Conservation (phyloP, 2,329 filamentous ascomycete species). For the Phialophora verrucosa region DNA sequence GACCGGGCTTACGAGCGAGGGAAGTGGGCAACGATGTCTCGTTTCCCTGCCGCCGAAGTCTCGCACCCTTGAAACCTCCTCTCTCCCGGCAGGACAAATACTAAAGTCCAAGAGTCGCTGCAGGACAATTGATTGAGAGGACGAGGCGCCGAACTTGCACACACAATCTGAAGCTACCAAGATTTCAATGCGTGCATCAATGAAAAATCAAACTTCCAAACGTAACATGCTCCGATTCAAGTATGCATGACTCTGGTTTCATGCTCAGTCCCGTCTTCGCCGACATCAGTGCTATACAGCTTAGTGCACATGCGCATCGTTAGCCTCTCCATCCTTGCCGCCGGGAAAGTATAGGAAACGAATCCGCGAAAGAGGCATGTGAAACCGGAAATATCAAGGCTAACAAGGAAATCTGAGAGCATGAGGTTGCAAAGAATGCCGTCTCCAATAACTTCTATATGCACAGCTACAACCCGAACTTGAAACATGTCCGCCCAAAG, state of each 20-base stretch:
- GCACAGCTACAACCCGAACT: neutral
- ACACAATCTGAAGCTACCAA: neutral
- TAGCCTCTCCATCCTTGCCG: neutral
- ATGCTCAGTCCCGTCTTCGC: neutral
- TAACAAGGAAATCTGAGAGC: neutral
- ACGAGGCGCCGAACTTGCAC: neutral
- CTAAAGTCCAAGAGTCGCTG: neutral
- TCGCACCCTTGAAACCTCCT: neutral
- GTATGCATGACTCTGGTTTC: neutral
- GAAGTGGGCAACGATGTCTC: neutral
- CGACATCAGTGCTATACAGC: neutral
- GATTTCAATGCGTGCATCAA: conserved; percentile 4
- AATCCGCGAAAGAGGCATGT: neutral
- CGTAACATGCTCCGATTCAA: neutral
- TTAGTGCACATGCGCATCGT: neutral
- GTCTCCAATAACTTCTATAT: neutral
- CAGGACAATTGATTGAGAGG: neutral
- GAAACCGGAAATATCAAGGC: neutral
- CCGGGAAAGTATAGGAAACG: neutral
- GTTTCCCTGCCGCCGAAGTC: neutral
- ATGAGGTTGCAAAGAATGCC: neutral
- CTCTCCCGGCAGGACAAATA: neutral
- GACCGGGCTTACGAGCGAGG: neutral
- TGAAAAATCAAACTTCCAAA: conserved; percentile 9
- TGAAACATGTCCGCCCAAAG: neutral